Evolutionary conservation across 2,329 filamentous ascomycete genomes (phyloP).

Genomic region (Claviceps arundinis): DNA sequence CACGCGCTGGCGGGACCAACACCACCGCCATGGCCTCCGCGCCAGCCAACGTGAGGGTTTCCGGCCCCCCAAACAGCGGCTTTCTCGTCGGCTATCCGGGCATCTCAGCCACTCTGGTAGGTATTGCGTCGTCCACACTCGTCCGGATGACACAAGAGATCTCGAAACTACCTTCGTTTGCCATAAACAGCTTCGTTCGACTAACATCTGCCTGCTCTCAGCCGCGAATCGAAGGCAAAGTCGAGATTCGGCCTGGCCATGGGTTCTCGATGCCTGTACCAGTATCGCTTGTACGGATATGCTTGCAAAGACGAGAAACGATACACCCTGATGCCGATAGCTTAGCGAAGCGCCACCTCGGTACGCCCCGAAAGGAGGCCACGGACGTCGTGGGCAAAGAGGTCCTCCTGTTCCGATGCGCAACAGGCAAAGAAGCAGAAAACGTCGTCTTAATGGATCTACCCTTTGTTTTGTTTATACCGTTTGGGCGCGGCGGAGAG

Average conservation of each 20-base stretch:
- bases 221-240: slow-evolving; percentile 95
- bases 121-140: slow-evolving; percentile 24
- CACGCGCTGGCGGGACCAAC: slow-evolving; percentile 7
- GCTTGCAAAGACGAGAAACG: slow-evolving; percentile 81
- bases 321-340: slow-evolving; percentile 96
- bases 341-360: slow-evolving; percentile 80
- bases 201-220: slow-evolving; percentile 22
- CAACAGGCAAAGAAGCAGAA: slow-evolving; percentile 72
- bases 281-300: slow-evolving; percentile 88
- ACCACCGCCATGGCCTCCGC: slow-evolving; percentile 19
- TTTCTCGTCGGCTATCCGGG: slow-evolving; percentile 95
- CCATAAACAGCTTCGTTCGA: neutral
- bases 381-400: slow-evolving; percentile 93
- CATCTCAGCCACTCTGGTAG: slow-evolving; percentile 90
- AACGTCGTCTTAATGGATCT: slow-evolving; percentile 91
- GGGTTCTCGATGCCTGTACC: slow-evolving; percentile 82
- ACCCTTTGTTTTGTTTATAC: slow-evolving; percentile 94
- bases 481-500: slow-evolving; percentile 80
- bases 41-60: slow-evolving; percentile 64
- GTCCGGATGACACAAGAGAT: neutral
- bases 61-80: slow-evolving; percentile 90
- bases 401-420: slow-evolving; percentile 78
- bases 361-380: slow-evolving; percentile 79
- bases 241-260: slow-evolving; percentile 80
- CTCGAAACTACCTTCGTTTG: neutral